Evolutionary conservation across 495 filamentous ascomycete species (phyloP).

Genomic region (Recurvomyces mirabilis): DNA sequence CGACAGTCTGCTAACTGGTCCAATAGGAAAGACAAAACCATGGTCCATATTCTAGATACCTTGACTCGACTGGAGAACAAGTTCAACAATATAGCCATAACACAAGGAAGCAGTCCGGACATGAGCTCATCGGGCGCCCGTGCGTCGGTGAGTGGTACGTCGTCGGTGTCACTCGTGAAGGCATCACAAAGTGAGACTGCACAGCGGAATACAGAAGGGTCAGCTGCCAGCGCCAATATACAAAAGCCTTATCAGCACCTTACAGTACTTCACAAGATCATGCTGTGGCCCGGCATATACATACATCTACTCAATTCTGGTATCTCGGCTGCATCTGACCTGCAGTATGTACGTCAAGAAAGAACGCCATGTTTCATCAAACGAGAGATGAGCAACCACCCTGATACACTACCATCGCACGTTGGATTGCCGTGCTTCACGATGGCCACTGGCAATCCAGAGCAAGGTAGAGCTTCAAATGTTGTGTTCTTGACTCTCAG

Average conservation of each 20-base stretch:
- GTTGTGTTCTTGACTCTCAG: slow-evolving; percentile 32
- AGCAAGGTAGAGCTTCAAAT: slow-evolving; percentile 12
- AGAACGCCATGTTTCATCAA: slow-evolving; percentile 39
- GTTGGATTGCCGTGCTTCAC: slow-evolving; percentile 15
- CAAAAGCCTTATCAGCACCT: slow-evolving; percentile 37
- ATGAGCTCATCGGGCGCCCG: slow-evolving; percentile 2
- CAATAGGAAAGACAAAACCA: slow-evolving; percentile 49
- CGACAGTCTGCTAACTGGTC: background rate
- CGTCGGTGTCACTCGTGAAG: background rate
- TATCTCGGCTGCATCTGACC: slow-evolving; percentile 20
- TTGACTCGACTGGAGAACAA: slow-evolving; percentile 43
- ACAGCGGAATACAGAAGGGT: background rate
- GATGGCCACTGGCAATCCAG: background rate
- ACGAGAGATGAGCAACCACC: slow-evolving; percentile 29
- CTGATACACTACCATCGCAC: slow-evolving; percentile 24
- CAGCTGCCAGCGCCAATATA: slow-evolving; percentile 2
- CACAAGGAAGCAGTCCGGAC: background rate
- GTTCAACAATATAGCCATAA: slow-evolving; percentile 33
- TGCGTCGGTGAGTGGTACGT: slow-evolving; percentile 3
- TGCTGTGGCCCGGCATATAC: slow-evolving; percentile 46
- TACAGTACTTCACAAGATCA: slow-evolving; percentile 45
- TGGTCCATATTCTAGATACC: slow-evolving; percentile 47
- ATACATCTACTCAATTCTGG: slow-evolving; percentile 35
- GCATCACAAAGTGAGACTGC: background rate
- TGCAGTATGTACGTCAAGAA: slow-evolving; percentile 27